Conservation (phyloP, 2,329 filamentous ascomycete species). For the Aspergillus unguis region DNA sequence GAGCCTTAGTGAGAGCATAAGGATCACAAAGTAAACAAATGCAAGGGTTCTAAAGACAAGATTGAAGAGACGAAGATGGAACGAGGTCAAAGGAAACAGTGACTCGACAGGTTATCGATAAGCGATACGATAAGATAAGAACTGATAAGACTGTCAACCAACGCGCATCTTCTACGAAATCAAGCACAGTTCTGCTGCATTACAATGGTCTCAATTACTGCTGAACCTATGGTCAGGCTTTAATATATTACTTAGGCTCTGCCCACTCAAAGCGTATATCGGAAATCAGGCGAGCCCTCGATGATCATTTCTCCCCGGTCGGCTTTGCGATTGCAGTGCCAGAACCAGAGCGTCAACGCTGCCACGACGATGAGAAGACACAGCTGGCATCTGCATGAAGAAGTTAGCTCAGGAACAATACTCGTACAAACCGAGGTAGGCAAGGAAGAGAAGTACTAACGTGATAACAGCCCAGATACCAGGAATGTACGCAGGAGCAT, state of each 20-base stretch:
- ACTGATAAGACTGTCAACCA: too few species aligned
- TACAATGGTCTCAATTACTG: neutral
- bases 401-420: neutral
- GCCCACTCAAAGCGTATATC: conserved; percentile 29
- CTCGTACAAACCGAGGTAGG: too few species aligned
- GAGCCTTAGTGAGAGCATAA: neutral
- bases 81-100: too few species aligned
- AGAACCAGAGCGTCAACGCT: conserved; percentile 31
- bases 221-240: neutral
- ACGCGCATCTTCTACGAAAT: too few species aligned
- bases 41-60: neutral
- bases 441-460: conserved; percentile 18
- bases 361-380: conserved; percentile 30
- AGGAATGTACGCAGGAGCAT: conserved; percentile 34
- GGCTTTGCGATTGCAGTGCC: conserved; percentile 33
- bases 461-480: conserved; percentile 33
- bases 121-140: too few species aligned
- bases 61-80: neutral
- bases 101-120: too few species aligned
- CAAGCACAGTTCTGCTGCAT: neutral
- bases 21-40: neutral
- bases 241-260: neutral
- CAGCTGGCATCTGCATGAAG: conserved; percentile 29
- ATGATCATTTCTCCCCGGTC: conserved; percentile 34
- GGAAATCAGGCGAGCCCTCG: conserved; percentile 35